Percentiles rank a stretch among this genome's conserved stretches.
These are phyloP conservation scores for Cyclotella cryptica DNA, from an alignment of 108 stramenopile species.

Conservation along the genomic window DNA sequence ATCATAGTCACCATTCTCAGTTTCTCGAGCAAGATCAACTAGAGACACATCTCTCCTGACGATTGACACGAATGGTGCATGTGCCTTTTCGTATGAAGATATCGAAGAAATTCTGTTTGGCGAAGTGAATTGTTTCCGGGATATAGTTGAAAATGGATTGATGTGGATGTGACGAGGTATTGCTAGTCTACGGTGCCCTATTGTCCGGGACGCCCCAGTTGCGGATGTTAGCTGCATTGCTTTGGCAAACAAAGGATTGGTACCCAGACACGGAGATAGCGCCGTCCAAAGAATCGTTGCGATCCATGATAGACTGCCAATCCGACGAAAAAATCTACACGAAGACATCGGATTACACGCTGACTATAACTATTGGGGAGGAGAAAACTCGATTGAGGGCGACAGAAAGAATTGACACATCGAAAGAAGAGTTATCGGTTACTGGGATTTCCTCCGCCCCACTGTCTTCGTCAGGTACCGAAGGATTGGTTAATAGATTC, in stretches of 20 bases:
- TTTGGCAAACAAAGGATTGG: not conserved
- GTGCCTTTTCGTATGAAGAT: slow-evolving; percentile 9
- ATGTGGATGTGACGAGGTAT: not conserved
- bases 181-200: not conserved
- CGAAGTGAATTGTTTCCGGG: not conserved
- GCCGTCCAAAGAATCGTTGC: too few species aligned
- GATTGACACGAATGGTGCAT: not conserved
- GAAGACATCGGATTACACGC: too few species aligned
- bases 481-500: too few species aligned
- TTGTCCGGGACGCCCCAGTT: not conserved
- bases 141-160: not conserved
- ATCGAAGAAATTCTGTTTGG: slow-evolving; percentile 15
- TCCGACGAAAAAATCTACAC: not conserved
- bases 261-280: too few species aligned
- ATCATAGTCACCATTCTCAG: not conserved
- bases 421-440: too few species aligned
- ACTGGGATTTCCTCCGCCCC: too few species aligned
- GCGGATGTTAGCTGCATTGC: not conserved
- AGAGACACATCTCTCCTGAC: slow-evolving; percentile 19
- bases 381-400: too few species aligned
- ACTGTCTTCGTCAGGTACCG: too few species aligned
- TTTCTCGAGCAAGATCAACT: slow-evolving; percentile 18
- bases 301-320: too few species aligned
- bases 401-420: too few species aligned
- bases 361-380: too few species aligned